These are phyloP conservation scores for Helianthus annuus DNA, from an alignment of 129 eudicot species.

Conservation along the genomic window HanXRQr2.0-SUNRISE NC_035436.2:204494007-204494506, in stretches of 20 bases:
- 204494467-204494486: too few relatives aligned
- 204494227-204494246: not conserved
- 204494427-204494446: not conserved
- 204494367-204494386: too few relatives aligned
- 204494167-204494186: not conserved
- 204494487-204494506: not conserved
- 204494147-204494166: too few relatives aligned
- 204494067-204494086: too few relatives aligned
- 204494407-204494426: not conserved
- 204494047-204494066: too few relatives aligned
- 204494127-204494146: too few relatives aligned
- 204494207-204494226: not conserved
- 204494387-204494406: not conserved
- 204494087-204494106: too few relatives aligned
- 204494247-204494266: not conserved
- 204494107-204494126: too few relatives aligned
- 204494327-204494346: not conserved
- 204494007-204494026: too few relatives aligned
- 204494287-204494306: slow-evolving; percentile 1
- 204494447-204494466: not conserved
- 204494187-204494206: not conserved
- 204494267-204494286: slow-evolving; percentile 1
- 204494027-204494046: too few relatives aligned
- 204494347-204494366: too few relatives aligned
- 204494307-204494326: not conserved